Percentiles rank a stretch among this genome's conserved stretches.
Evolutionary conservation across 176 grass and related monocot species (phyloP).

Genomic region (Tillandsia leiboldiana): DNA sequence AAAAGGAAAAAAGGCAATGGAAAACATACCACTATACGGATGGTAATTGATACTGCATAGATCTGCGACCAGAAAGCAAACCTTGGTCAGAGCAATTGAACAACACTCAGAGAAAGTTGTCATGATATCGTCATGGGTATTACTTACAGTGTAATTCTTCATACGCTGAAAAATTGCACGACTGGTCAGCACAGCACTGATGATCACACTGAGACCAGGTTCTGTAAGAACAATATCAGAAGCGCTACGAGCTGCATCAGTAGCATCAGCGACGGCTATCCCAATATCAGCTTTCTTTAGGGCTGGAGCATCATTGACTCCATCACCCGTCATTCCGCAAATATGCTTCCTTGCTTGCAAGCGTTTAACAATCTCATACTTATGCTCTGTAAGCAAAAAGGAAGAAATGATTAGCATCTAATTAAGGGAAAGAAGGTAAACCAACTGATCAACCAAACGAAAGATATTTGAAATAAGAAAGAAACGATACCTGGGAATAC

Average conservation of each 20-base stretch:
- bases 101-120: background rate
- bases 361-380: constrained; percentile 89
- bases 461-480: background rate
- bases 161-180: constrained; percentile 93
- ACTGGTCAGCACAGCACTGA: constrained; percentile 84
- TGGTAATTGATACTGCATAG: constrained; percentile 91
- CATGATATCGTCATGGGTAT: background rate
- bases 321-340: constrained; percentile 91
- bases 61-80: constrained; percentile 49
- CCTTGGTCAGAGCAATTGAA: background rate
- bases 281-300: constrained; percentile 94
- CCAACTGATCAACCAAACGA: background rate
- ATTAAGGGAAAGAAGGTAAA: background rate
- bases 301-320: constrained; percentile 87
- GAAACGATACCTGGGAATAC: constrained; percentile 65
- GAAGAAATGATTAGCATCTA: background rate
- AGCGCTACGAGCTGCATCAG: constrained; percentile 73
- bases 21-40: constrained; percentile 84
- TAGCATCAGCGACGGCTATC: constrained; percentile 82
- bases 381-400: constrained; percentile 53
- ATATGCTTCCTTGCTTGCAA: constrained; percentile 88
- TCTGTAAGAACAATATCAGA: constrained; percentile 90
- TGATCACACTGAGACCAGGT: constrained; percentile 85
- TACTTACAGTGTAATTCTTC: constrained; percentile 81
- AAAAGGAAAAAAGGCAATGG: background rate